Evolutionary conservation across 1,139 yeast genomes (phyloP).

Genomic region (Sugiyamaella grinbergsii): DNA sequence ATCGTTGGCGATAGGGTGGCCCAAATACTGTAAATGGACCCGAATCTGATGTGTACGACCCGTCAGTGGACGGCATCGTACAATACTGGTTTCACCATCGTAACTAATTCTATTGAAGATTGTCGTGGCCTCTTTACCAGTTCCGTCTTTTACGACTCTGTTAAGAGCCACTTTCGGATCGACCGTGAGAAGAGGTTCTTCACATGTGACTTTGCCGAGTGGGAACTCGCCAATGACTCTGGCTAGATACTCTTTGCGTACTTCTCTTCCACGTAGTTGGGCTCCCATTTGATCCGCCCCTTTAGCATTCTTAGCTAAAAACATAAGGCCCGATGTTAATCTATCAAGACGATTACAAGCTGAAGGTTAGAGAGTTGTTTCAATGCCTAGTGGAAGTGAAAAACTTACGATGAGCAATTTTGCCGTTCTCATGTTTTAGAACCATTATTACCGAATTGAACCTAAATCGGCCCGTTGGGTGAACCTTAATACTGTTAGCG

Average conservation of each 20-base stretch:
- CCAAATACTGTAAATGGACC: constrained; percentile 84
- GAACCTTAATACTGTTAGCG: constrained; percentile 43
- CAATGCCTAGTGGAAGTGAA: background rate
- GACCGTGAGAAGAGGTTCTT: constrained; percentile 67
- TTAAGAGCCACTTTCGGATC: constrained; percentile 82
- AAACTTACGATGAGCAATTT: constrained; percentile 59
- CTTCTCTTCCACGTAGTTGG: constrained; percentile 74
- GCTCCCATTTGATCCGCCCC: constrained; percentile 79
- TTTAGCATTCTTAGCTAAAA: constrained; percentile 77
- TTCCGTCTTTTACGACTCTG: constrained; percentile 54
- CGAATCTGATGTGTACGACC: constrained; percentile 96
- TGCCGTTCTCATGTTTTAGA: constrained; percentile 65
- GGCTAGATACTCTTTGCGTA: constrained; percentile 82
- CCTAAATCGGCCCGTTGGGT: constrained; percentile 92
- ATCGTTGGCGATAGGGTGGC: constrained; percentile 92
- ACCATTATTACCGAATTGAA: constrained; percentile 87
- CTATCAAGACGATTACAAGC: constrained; percentile 89
- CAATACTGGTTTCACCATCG: constrained; percentile 68
- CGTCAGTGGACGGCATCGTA: constrained; percentile 79
- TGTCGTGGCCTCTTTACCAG: constrained; percentile 61
- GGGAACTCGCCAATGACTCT: constrained; percentile 88
- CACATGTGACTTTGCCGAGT: constrained; percentile 53
- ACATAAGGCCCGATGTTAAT: constrained; percentile 92
- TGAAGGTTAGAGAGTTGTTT: constrained; percentile 20
- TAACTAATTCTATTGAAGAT: constrained; percentile 59